Base-by-base conservation (phyloP, 768 basidiomycete species). In the Tremella fuciformis region DNA sequence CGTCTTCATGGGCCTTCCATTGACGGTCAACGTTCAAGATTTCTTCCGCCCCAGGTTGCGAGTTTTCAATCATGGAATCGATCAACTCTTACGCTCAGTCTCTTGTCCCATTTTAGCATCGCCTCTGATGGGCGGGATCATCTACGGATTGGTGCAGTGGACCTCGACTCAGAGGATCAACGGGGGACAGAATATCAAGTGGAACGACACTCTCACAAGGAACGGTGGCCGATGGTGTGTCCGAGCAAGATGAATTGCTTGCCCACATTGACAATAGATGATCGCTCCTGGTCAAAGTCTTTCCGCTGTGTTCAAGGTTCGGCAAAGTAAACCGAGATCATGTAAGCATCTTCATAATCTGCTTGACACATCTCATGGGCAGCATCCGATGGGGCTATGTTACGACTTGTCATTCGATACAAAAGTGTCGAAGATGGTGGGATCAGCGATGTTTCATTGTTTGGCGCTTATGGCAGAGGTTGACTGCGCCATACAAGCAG, bases 11-110 rank as follows among this genome's bases (percentile, higher is more conserved):
- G 82, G 87, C 0, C 80, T 97, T 2, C 93, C 94, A 0, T 80
- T 99, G 44, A 84, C 88, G 2, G 88, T 97, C 58, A 96, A 93
- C 58, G 94, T 98, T 0, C 89, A 97, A 77, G 96, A 99, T 74
- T 93, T 91, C 77, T 97, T 98, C 80, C 85, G 94, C 19, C 87
- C 87, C 24, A 80, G 84, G 56, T 86, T 85, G 94, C 91, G 38
- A 44, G 81, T 19, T 46, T 25, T 34, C 8, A 21, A 19, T 15
- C 42, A 18, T 40, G 18, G 15, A 37, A 26, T 7, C 11, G 21
- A 7, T 13, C 18, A n/a, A 13, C 3, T 7, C 21, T 57, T 22
- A 54, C 40, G 47, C 21, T 1, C 60, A 97, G 94, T 62, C 78
- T 97, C 3, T 85, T 97, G 65, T 93, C 90, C 2, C 88, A 87